Evolutionary conservation across 2,329 filamentous ascomycete species (phyloP), one percentile per base, ranked within the genome.

Genomic region (Colletotrichum falcatum): DNA sequence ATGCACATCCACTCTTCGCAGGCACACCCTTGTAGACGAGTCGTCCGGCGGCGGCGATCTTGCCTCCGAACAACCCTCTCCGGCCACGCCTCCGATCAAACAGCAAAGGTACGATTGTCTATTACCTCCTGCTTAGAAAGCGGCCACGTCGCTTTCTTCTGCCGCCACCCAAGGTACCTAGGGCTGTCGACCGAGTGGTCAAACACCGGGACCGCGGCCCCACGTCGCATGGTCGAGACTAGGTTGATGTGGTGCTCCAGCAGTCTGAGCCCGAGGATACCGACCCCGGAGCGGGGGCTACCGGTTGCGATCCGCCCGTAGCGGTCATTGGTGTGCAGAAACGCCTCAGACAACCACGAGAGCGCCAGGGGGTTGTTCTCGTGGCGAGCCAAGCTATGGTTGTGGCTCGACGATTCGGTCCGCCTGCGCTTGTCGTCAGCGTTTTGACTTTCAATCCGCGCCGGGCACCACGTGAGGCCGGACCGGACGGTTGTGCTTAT

Each of bases 81-180:
- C n/a, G 9, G n/a, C 53, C 5, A 9, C 26, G n/a, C 37, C 46
- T 53, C 53, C 46, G 51, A 33, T 68, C 33, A 68, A 28, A 60
- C 68, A 51, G 65, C 53, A 58, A 59, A 68, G 23, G 20, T 62
- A 1, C 59, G 58, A n/a, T 68, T 58, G n/a, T 63, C 62, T 44
- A 67, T 63, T 39, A 53, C 59, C 49, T 78, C 74, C 62, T 74
- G 63, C 71, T 76, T 76, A n/a, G 66, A 71, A 28, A 76, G 62
- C 35, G 78, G 77, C 78, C 78, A 81, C 16, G 78, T 81, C 23
- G 73, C 70, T 37, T 77, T 68, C 65, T 80, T 79, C 42, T 73
- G 73, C 58, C 77, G 76, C 66, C 74, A 76, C 9, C 77, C 77
- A 26, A 76, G 53, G 46, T 74, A 75, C 20, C 26, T 67, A 5